Evolutionary conservation across 1,284 basidiomycete species (phyloP), one percentile per base, ranked within the genome.

Genomic region (Moniliophthora roreri): DNA sequence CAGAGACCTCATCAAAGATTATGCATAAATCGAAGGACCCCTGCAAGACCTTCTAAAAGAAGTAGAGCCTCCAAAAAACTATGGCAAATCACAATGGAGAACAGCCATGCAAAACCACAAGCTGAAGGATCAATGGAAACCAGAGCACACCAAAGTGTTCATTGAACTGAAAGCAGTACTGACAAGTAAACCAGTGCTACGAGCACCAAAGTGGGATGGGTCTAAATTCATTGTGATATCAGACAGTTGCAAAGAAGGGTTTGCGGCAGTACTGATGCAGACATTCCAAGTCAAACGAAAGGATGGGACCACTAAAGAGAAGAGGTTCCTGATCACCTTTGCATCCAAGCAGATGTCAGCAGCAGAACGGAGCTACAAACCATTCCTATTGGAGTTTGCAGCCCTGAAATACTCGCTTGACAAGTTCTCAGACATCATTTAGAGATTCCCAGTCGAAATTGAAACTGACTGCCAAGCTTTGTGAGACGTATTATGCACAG

Each of bases 381-480:
- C 54, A 6, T 56, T 48, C 38, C 37, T 55, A 1, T 34, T 53
- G 8, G 52, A 53, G 20, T 53, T 53, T 44, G 52, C 52, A 2
- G 48, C 48, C 1, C 26, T 52, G 16, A 56, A 56, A 32, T 56
- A 36, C 39, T 51, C 36, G 3, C 55, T 60, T 0, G 61, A 63
- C 46, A 59, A 62, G 32, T 63, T 63, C 40, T 44, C 54, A 2
- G 56, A 62, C 28, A 60, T 56, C 5, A 50, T 62, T 4, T 62
- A 51, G 42, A 58, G 61, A 1, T 61, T 51, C 39, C 62, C 58
- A 3, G 50, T 63, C 1, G 59, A 63, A 46, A 42, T 63, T 9
- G 53, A 63, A 51, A 63, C 59, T 2, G 59, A 62, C 46, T 62
- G 60, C 32, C 56, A 62, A 36, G 62, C 63, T 2, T 38, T 63